These are phyloP conservation scores for Monascus ruber DNA, from an alignment of 2,329 filamentous ascomycete genomes.

Conservation along the genomic window DNA sequence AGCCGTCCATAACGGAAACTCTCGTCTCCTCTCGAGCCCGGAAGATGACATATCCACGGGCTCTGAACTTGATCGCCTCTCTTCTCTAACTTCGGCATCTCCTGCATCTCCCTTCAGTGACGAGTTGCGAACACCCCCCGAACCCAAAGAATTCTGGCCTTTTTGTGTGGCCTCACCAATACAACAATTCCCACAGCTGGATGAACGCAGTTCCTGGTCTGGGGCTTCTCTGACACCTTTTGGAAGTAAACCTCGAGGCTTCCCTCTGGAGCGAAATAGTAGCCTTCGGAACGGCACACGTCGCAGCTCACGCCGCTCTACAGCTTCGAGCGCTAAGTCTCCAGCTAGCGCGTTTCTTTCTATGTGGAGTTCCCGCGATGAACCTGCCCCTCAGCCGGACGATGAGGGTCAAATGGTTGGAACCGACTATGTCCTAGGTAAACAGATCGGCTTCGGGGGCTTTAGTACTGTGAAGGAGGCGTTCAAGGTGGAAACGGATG, in stretches of 20 bases:
- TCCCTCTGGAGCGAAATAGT: constrained; percentile 21
- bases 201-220: constrained; percentile 32
- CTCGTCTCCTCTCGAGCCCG: constrained; percentile 12
- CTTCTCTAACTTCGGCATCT: constrained; percentile 34
- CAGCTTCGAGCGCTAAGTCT: constrained; percentile 41
- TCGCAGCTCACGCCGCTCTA: constrained; percentile 37
- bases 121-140: constrained; percentile 32
- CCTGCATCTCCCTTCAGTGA: constrained; percentile 31
- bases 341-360: constrained; percentile 48
- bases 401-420: constrained; percentile 58
- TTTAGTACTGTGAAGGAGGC: constrained; percentile 59
- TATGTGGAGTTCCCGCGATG: constrained; percentile 37
- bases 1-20: constrained; percentile 14
- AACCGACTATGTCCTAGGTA: constrained; percentile 55
- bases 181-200: constrained; percentile 26
- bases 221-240: constrained; percentile 17
- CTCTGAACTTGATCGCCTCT: constrained; percentile 24
- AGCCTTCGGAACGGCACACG: constrained; percentile 24
- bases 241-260: constrained; percentile 25
- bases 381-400: constrained; percentile 43
- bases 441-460: constrained; percentile 53
- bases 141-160: constrained; percentile 27
- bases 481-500: constrained; percentile 47
- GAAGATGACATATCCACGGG: constrained; percentile 13
- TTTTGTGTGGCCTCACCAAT: constrained; percentile 26